Evolutionary conservation across 805 yeast genomes (phyloP).

Genomic region (Candida quercuum): DNA sequence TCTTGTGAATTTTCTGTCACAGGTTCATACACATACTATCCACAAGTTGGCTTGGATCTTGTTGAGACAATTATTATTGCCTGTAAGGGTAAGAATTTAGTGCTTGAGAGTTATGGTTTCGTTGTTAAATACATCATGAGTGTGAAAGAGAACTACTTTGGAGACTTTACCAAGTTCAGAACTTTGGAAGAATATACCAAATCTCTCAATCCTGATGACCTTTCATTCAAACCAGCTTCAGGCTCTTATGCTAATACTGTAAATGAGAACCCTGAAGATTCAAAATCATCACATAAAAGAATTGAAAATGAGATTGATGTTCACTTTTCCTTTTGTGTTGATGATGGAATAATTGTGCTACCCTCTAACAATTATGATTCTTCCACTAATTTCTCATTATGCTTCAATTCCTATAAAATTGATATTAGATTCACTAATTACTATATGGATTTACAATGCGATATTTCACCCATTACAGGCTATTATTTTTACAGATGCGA

Average conservation of each 20-base stretch:
- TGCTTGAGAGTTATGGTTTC: slow-evolving; percentile 73
- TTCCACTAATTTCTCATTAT: slow-evolving; percentile 53
- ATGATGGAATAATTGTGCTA: slow-evolving; percentile 63
- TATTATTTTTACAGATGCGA: slow-evolving; percentile 14
- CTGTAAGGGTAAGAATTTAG: slow-evolving; percentile 60
- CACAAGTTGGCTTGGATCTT: slow-evolving; percentile 55
- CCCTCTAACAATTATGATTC: slow-evolving; percentile 72
- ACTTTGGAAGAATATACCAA: slow-evolving; percentile 78
- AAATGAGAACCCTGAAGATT: slow-evolving; percentile 5
- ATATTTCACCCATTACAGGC: slow-evolving; percentile 54
- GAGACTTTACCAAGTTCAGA: slow-evolving; percentile 74
- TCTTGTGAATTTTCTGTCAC: slow-evolving; percentile 53
- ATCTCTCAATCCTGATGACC: slow-evolving; percentile 4
- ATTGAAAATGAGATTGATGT: slow-evolving; percentile 74
- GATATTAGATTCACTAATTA: slow-evolving; percentile 86
- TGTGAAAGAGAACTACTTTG: slow-evolving; percentile 84
- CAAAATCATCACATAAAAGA: slow-evolving; percentile 26
- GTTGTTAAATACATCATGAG: slow-evolving; percentile 69
- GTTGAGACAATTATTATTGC: slow-evolving; percentile 66
- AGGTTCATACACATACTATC: slow-evolving; percentile 63
- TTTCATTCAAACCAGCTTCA: not conserved
- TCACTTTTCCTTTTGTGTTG: slow-evolving; percentile 62
- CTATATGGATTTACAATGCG: slow-evolving; percentile 87
- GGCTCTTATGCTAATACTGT: not conserved
- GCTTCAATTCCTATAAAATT: slow-evolving; percentile 60